Evolutionary conservation across 495 filamentous ascomycete species (phyloP), one percentile per base, ranked within the genome.

Genomic region (Hypoxylon trugodes): DNA sequence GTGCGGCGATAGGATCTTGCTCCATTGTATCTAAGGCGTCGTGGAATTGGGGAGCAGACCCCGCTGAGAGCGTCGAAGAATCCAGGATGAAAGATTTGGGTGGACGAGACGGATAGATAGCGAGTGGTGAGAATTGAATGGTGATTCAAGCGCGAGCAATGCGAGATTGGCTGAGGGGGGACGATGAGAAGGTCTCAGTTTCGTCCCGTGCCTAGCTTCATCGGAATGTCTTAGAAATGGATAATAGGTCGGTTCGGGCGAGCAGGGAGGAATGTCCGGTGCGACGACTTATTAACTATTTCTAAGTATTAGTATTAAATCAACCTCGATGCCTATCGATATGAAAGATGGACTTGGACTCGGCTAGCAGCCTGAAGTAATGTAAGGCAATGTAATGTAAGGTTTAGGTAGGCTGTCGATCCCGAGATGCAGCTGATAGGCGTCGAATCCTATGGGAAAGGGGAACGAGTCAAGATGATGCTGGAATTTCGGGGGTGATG

Each of bases 11-110:
- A 13, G 70, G 75, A 38, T 82, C 77, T 25, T 73, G 80, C 55
- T 82, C 80, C 79, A 78, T 81, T 56, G 68, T 80, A 66, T 79
- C 77, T 61, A 82, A 63, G 42, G 77, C 73, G 80, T 80, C 76
- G 76, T 77, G 77, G 60, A 80, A 82, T 59, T 81, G 78, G 73
- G 70, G 79, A 60, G 74, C 71, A 61, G 81, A 79, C 71, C 77
- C 81, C 61, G 74, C 69, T 13, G 76, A 75, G 13, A 79, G 55
- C 3, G 72, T 76, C 52, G 80, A 82, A 61, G 79, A 77, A 80
- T 82, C 80, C 78, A 82, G 76, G 28, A 61, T 81, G 75, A 68
- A 33, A 41, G 21, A 38, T 49, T n/a, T 26, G 26, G 36, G 28
- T 37, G 41, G 32, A 43, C 52, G 48, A 12, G 10, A 22, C 9